Conservation (phyloP, 306 rosid genomes). For the Elaeagnus macrophylla region DNA sequence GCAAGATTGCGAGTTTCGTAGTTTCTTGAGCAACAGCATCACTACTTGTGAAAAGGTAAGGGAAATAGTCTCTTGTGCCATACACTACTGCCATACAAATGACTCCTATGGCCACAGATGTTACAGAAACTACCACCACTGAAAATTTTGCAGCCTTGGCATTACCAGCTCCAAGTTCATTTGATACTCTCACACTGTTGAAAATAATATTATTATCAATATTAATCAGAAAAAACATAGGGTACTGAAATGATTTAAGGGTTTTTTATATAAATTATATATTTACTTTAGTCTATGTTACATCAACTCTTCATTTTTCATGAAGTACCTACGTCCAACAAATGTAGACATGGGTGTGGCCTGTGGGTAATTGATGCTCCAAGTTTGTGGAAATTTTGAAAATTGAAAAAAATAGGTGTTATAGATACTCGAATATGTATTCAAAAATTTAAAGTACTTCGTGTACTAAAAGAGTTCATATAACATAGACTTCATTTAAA, state of each 20-base stretch:
- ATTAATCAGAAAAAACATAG: background rate
- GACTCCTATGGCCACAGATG: slow-evolving; percentile 58
- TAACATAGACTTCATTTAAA: background rate
- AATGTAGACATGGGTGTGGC: too few relatives aligned
- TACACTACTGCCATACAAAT: slow-evolving; percentile 32
- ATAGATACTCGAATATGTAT: too few relatives aligned
- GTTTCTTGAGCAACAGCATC: slow-evolving; percentile 58
- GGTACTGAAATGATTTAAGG: background rate
- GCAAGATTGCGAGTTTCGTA: slow-evolving; percentile 53
- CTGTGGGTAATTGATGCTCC: too few relatives aligned
- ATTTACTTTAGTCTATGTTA: too few relatives aligned
- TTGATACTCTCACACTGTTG: slow-evolving; percentile 77
- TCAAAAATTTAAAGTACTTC: too few relatives aligned
- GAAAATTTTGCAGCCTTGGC: slow-evolving; percentile 43
- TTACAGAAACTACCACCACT: slow-evolving; percentile 56
- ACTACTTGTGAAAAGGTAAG: slow-evolving; percentile 54
- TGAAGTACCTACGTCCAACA: too few relatives aligned
- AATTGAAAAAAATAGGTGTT: too few relatives aligned
- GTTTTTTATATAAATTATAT: too few relatives aligned
- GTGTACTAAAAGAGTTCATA: too few relatives aligned
- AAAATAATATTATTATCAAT: background rate
- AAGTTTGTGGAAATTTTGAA: too few relatives aligned
- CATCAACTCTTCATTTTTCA: too few relatives aligned
- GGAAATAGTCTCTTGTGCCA: slow-evolving; percentile 46
- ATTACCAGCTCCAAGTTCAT: slow-evolving; percentile 76